A percentile compares a stretch with the other conserved stretches of the same genome.
Conservation (phyloP, 1,284 basidiomycete species). For the Athelia sp. region DNA sequence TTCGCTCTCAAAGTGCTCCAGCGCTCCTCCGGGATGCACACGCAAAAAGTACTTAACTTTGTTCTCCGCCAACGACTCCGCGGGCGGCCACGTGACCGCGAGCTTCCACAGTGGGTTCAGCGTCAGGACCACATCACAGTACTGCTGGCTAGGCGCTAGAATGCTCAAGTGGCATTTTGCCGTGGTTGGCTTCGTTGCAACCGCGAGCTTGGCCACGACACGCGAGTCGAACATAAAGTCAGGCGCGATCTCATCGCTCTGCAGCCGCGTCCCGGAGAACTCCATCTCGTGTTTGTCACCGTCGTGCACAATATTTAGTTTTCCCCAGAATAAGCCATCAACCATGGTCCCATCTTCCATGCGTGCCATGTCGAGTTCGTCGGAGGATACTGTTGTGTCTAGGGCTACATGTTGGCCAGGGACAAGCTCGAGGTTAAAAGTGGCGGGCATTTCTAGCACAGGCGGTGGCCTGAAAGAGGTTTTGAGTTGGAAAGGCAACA, state of each 20-base stretch:
- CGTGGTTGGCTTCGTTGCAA: constrained; percentile 62
- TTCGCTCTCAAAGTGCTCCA: constrained; percentile 77
- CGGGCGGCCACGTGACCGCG: constrained; percentile 68
- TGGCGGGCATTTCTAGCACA: constrained; percentile 79
- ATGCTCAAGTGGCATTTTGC: constrained; percentile 73
- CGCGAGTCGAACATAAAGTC: constrained; percentile 72
- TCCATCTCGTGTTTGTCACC: constrained; percentile 74
- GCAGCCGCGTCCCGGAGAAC: constrained; percentile 69
- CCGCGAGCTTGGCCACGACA: constrained; percentile 66
- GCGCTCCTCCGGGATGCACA: constrained; percentile 71
- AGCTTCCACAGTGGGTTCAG: constrained; percentile 69
- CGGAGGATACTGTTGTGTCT: constrained; percentile 69
- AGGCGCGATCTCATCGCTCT: constrained; percentile 51
- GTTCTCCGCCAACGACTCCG: constrained; percentile 58
- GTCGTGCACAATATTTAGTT: constrained; percentile 72
- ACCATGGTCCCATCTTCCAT: constrained; percentile 83
- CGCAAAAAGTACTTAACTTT: constrained; percentile 77
- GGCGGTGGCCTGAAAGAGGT: constrained; percentile 59
- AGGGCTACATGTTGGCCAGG: constrained; percentile 73
- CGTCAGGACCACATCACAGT: constrained; percentile 68
- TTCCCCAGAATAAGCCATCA: constrained; percentile 80
- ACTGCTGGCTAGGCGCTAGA: constrained; percentile 62
- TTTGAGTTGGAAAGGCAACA: constrained; percentile 7
- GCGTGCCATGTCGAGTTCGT: constrained; percentile 79
- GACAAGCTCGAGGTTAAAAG: constrained; percentile 70